A percentile compares a stretch with the other conserved stretches of the same genome.
phyloP scores from a whole-genome alignment of 768 basidiomycete genomes.

The Boletus coccyginus region DNA sequence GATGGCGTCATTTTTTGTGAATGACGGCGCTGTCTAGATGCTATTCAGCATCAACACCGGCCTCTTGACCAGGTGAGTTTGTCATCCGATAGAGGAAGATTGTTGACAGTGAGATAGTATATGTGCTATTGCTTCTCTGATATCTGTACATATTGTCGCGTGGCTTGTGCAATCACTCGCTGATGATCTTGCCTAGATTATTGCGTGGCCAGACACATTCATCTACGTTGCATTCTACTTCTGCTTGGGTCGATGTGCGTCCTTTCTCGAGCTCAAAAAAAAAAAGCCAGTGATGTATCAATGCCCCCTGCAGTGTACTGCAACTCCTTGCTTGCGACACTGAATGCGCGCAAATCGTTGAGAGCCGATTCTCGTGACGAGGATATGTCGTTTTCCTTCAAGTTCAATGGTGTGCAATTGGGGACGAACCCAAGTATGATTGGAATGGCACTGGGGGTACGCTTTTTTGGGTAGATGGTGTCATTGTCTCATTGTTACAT shows the following conservation, averaged over 20 bases:
- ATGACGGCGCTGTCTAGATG: slow-evolving; percentile 29
- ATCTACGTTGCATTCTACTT: slow-evolving; percentile 60
- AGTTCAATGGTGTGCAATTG: slow-evolving; percentile 4
- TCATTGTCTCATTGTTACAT: background rate
- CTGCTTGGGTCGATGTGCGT: slow-evolving; percentile 55
- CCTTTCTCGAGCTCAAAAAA: background rate
- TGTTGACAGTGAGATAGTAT: slow-evolving; percentile 27
- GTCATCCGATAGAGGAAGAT: background rate
- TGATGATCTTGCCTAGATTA: slow-evolving; percentile 36
- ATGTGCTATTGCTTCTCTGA: slow-evolving; percentile 52
- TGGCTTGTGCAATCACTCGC: background rate
- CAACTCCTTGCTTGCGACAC: slow-evolving; percentile 56
- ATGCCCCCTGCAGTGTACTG: slow-evolving; percentile 43
- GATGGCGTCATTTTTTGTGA: background rate
- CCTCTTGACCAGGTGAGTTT: slow-evolving; percentile 25
- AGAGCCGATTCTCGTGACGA: slow-evolving; percentile 22
- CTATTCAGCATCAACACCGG: slow-evolving; percentile 47
- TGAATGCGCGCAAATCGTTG: slow-evolving; percentile 53
- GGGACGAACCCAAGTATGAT: background rate
- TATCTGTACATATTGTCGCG: slow-evolving; percentile 36
- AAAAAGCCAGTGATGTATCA: background rate
- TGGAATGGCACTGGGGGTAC: slow-evolving; percentile 4
- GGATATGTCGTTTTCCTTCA: slow-evolving; percentile 12
- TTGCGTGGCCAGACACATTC: slow-evolving; percentile 44
- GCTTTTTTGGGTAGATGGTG: background rate